Percentiles rank a stretch among this genome's conserved stretches.
Evolutionary conservation across 139 green algal genomes (phyloP).

Genomic region (Deuterostichococcus epilithicus): DNA sequence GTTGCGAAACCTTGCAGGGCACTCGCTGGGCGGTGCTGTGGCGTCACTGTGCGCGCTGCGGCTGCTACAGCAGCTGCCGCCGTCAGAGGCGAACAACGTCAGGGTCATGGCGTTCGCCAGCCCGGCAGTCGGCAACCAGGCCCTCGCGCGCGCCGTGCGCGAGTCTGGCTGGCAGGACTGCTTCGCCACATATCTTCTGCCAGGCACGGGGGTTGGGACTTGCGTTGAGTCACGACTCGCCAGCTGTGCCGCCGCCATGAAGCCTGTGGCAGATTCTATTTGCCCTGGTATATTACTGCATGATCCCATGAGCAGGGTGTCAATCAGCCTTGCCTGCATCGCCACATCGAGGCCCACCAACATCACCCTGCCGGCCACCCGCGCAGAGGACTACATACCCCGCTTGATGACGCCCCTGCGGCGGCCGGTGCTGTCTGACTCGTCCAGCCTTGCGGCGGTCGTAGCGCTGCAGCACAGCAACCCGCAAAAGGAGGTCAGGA

Average conservation of each 20-base stretch:
- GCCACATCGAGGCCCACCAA: too few relatives aligned
- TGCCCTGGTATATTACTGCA: too few relatives aligned
- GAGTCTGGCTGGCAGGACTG: conserved; percentile 40
- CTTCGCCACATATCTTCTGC: conserved; percentile 61
- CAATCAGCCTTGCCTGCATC: too few relatives aligned
- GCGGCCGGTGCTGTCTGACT: not conserved
- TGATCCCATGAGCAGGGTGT: too few relatives aligned
- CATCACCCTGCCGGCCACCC: not conserved
- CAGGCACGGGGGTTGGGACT: too few relatives aligned
- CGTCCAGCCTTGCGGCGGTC: not conserved
- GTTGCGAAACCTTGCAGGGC: too few relatives aligned
- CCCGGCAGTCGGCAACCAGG: conserved; percentile 66
- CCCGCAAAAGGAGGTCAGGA: not conserved
- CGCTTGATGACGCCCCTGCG: not conserved
- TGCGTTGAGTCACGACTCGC: too few relatives aligned
- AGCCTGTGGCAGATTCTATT: too few relatives aligned
- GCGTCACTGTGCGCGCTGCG: conserved; percentile 62
- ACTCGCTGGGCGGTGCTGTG: conserved; percentile 70
- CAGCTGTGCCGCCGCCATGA: too few relatives aligned
- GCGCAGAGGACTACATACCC: not conserved
- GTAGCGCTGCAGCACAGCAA: not conserved
- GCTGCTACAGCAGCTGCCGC: conserved; percentile 50
- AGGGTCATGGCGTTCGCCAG: conserved; percentile 63
- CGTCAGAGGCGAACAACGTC: conserved; percentile 23
- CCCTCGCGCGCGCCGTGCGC: conserved; percentile 53